Evolutionary conservation across 1,284 basidiomycete species (phyloP).

Genomic region (Ganoderma lucidum): DNA sequence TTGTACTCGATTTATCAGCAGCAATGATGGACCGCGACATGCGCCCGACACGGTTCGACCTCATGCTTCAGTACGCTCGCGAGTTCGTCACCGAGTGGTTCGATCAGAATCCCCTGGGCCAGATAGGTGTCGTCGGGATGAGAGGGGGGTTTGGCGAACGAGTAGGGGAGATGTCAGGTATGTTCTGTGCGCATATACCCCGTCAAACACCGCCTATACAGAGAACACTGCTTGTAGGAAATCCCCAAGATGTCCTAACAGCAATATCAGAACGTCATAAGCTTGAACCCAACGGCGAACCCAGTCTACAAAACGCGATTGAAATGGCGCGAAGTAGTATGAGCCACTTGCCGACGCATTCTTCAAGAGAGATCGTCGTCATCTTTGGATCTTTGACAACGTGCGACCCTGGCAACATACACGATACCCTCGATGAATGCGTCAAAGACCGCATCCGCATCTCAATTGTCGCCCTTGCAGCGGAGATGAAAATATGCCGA

Average conservation of each 20-base stretch:
- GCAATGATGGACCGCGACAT: slow-evolving; percentile 97
- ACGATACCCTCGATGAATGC: slow-evolving; percentile 88
- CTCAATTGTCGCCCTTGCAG: slow-evolving; percentile 91
- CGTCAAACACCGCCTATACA: slow-evolving; percentile 8
- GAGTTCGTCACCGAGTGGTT: slow-evolving; percentile 98
- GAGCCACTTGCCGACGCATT: slow-evolving; percentile 95
- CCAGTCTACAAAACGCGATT: slow-evolving; percentile 95
- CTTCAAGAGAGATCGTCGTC: slow-evolving; percentile 93
- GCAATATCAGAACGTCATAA: slow-evolving; percentile 88
- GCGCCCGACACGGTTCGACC: slow-evolving; percentile 91
- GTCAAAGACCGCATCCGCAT: slow-evolving; percentile 88
- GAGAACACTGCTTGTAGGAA: slow-evolving; percentile 68
- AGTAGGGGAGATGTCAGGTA: slow-evolving; percentile 89
- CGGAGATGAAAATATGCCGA: slow-evolving; percentile 97
- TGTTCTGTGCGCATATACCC: slow-evolving; percentile 33
- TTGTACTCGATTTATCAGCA: slow-evolving; percentile 89
- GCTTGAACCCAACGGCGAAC: slow-evolving; percentile 91
- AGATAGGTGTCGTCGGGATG: slow-evolving; percentile 94
- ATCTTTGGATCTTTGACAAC: slow-evolving; percentile 96
- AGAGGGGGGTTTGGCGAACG: slow-evolving; percentile 88
- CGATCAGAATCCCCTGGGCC: slow-evolving; percentile 99
- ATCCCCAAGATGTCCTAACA: slow-evolving; percentile 92
- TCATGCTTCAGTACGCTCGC: slow-evolving; percentile 88
- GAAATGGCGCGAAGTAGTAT: slow-evolving; percentile 94
- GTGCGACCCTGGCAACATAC: slow-evolving; percentile 96